These are phyloP conservation scores for Tolypocladium tundrense DNA, from an alignment of 2,329 filamentous ascomycete genomes.

Conservation along the genomic window DNA sequence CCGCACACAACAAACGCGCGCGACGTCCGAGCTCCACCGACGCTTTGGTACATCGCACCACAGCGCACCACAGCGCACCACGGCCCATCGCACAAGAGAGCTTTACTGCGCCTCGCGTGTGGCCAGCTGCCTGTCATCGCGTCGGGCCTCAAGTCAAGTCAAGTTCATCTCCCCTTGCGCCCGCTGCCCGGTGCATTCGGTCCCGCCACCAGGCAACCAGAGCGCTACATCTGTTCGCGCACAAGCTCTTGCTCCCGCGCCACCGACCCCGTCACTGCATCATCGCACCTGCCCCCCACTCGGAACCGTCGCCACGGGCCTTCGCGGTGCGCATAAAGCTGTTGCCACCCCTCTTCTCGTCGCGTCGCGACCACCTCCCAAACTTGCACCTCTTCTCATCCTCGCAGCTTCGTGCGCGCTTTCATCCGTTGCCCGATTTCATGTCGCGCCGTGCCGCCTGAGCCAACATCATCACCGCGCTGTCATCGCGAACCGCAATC, in stretches of 20 bases:
- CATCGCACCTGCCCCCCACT: background rate
- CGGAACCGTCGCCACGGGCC: background rate
- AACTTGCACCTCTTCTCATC: background rate
- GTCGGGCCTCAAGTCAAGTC: background rate
- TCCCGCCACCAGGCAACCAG: background rate
- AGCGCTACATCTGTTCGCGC: background rate
- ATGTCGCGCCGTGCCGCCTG: slow-evolving; percentile 25
- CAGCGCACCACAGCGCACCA: background rate
- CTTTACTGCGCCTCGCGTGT: background rate
- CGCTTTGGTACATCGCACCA: background rate
- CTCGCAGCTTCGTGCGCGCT: slow-evolving; percentile 2
- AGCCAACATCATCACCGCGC: slow-evolving; percentile 16
- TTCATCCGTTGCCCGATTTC: slow-evolving; percentile 12
- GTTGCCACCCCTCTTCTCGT: background rate
- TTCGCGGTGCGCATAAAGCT: background rate
- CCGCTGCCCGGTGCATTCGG: background rate
- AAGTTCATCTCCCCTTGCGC: background rate
- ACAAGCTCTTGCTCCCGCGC: background rate
- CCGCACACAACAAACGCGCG: background rate
- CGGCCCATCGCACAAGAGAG: background rate
- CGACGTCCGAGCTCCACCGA: background rate
- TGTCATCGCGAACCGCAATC: slow-evolving; percentile 34
- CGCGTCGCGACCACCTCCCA: background rate
- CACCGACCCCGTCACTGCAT: background rate
- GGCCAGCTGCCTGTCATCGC: background rate